phyloP scores from a whole-genome alignment of 768 basidiomycete genomes.

The Ramaria rubella region DNA sequence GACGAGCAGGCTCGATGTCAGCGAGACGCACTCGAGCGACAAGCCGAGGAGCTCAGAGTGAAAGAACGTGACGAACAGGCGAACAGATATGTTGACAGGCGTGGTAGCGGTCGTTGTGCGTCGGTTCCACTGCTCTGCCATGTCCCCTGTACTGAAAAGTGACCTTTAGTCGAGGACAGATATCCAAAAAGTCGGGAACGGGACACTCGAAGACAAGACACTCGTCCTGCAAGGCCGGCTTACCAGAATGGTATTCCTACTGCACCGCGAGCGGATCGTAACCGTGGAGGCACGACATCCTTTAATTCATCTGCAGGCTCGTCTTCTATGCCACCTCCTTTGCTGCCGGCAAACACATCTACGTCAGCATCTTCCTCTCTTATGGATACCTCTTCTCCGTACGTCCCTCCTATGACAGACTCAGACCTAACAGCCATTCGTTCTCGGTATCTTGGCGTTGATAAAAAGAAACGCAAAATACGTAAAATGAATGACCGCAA shows the following conservation, averaged over 20 bases:
- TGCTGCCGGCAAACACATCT: conserved; percentile 14
- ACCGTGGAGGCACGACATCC: conserved; percentile 23
- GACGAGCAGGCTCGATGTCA: conserved; percentile 56
- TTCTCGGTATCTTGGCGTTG: conserved; percentile 90
- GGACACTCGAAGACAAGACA: conserved; percentile 34
- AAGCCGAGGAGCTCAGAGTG: conserved; percentile 61
- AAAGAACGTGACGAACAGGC: conserved; percentile 36
- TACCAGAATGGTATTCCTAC: conserved; percentile 70
- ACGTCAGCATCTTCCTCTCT: conserved; percentile 7
- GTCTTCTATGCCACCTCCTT: conserved; percentile 47
- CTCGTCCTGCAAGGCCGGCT: conserved; percentile 29
- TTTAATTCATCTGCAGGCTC: conserved; percentile 32
- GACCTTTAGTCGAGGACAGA: conserved; percentile 33
- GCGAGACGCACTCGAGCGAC: conserved; percentile 65
- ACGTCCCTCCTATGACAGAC: conserved; percentile 66
- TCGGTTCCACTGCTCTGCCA: too few relatives aligned
- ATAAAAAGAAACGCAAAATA: conserved; percentile 90
- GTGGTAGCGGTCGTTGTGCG: conserved; percentile 32
- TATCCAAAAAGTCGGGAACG: conserved; percentile 30
- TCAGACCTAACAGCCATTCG: conserved; percentile 77
- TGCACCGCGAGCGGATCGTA: conserved; percentile 74
- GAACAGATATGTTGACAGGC: conserved; percentile 36
- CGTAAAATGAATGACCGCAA: conserved; percentile 94
- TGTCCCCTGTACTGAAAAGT: too few relatives aligned
- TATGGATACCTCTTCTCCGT: conserved; percentile 34